These are phyloP conservation scores for Candida oleophila DNA, from an alignment of 805 yeast species.

Conservation along the genomic window DNA sequence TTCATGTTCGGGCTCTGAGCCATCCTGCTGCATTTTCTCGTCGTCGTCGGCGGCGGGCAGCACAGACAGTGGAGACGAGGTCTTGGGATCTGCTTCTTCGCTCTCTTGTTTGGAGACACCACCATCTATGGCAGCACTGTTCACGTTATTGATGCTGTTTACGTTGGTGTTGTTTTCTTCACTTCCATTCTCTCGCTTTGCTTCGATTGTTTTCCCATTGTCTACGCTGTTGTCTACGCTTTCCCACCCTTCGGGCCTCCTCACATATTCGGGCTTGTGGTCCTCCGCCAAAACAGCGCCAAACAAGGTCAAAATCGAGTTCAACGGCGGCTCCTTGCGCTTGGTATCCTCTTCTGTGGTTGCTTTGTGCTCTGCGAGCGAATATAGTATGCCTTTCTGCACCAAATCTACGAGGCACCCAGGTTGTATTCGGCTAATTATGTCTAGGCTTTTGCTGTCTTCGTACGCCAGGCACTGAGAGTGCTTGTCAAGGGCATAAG, in stretches of 20 bases:
- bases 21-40: too few relatives aligned
- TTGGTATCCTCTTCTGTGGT: conserved; percentile 11
- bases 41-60: not conserved
- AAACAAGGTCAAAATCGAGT: conserved; percentile 47
- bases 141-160: not conserved
- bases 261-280: conserved; percentile 13
- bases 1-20: not conserved
- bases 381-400: conserved; percentile 80
- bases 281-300: conserved; percentile 52
- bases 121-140: too few relatives aligned
- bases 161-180: not conserved
- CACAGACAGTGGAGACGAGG: not conserved
- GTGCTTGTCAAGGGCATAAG: conserved; percentile 78
- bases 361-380: conserved; percentile 64
- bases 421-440: conserved; percentile 54
- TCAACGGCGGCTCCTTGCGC: conserved; percentile 7
- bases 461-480: conserved; percentile 60
- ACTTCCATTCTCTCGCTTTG: conserved; percentile 9
- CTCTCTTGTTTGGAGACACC: too few relatives aligned
- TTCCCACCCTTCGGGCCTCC: conserved; percentile 2
- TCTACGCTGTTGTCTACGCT: conserved; percentile 1
- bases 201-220: conserved; percentile 4
- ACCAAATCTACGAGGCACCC: conserved; percentile 81
- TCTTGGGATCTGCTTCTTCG: conserved; percentile 7
- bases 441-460: conserved; percentile 36